Evolutionary conservation across 129 eudicot genomes (phyloP), one percentile per base, ranked within the genome.

Genomic region (Flaveria sonorensis): DNA sequence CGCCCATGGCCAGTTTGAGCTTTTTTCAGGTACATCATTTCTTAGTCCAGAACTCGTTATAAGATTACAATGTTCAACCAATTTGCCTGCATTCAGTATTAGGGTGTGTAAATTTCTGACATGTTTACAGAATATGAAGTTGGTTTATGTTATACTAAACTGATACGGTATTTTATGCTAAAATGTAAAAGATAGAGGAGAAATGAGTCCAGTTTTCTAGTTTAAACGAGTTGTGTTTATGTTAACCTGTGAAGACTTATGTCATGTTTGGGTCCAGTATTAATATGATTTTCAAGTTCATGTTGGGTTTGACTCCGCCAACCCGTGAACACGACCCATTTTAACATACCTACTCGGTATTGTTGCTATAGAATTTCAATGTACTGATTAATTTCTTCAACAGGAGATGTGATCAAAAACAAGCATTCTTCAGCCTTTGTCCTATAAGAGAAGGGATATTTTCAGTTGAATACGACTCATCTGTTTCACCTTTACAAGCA

Each of bases 401-500:
- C 89, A 88, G 95, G 87, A 52, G 88, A 80, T 79, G 79, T 42
- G 20, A 42, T 45, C 77, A 85, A 78, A 40, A 63, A 64, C 5
- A 83, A 62, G 36, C 85, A 81, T 18, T 83, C 20, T 85, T 93
- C 85, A 85, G 70, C 75, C 70, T 93, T 74, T 73, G 87, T 11
- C 79, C 83, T 8, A 76, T 87, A 40, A 84, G 87, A 79, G 93
- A 90, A 72, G 88, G 88, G 24, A 88, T 90, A 50, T 87, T 59
- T 75, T 85, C 96, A 0, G 84, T 88, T 11, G 92, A 90, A 67
- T 93, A 87, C 56, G 72, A 81, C 74, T 88, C 96, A 11, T 82
- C 95, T 5, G 68, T 93, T 65, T 76, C 96, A 46, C 63, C 81
- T 66, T 79, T 90, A 57, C 96, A 93, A 77, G 95, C 92, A 15